Conservation (phyloP, 441 rosid genomes). For the Kokia cookei region DNA sequence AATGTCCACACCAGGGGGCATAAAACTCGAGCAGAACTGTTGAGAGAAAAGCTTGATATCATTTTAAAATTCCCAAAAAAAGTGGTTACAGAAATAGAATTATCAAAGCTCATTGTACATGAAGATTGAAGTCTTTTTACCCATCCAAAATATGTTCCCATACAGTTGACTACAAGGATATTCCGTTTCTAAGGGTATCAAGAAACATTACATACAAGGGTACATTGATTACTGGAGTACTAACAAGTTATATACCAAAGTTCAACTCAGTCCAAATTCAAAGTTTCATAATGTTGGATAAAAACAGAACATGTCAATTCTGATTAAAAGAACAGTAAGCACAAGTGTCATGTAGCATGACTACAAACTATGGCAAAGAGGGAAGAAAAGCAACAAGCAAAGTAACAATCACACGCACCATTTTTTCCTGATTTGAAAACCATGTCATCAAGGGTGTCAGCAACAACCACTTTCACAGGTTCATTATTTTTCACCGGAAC, state of each 20-base stretch:
- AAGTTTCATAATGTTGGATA: not conserved
- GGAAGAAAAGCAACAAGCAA: not conserved
- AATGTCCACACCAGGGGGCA: conserved; percentile 99
- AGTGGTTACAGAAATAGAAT: not conserved
- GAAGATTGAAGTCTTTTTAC: not conserved
- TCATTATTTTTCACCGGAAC: conserved; percentile 71
- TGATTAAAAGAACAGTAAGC: not conserved
- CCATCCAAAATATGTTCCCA: not conserved
- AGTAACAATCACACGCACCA: conserved; percentile 32
- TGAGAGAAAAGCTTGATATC: not conserved
- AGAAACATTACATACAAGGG: not conserved
- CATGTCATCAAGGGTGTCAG: conserved; percentile 67
- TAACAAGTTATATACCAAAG: not conserved
- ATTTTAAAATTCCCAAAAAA: not conserved
- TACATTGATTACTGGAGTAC: not conserved
- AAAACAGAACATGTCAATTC: not conserved
- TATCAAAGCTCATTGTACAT: not conserved
- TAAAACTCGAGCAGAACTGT: conserved; percentile 91
- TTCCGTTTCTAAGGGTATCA: not conserved
- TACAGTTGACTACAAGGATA: not conserved
- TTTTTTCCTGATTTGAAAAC: conserved; percentile 86
- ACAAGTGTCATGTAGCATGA: not conserved
- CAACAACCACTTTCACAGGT: conserved; percentile 92
- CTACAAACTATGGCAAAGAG: not conserved
- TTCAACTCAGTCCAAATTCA: not conserved